Percentiles rank a stretch among this genome's conserved stretches.
phyloP scores from a whole-genome alignment of 148 eudicot species.

The Rhododendron henanense region DNA sequence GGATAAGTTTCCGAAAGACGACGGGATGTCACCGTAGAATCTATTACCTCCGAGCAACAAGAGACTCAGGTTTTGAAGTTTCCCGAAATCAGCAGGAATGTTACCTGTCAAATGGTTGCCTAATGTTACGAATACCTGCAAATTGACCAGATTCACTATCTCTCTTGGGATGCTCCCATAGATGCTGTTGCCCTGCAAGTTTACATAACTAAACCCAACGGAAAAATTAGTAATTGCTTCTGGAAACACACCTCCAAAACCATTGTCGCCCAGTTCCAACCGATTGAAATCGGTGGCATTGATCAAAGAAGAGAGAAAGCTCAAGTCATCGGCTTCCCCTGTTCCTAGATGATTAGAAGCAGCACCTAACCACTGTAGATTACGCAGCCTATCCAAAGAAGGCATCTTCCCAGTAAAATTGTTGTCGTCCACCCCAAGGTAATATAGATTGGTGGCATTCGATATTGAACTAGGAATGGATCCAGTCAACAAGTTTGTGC shows the following conservation, averaged over 20 bases:
- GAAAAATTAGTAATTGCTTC: background rate
- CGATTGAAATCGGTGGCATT: background rate
- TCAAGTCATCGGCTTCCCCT: background rate
- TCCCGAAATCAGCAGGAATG: background rate
- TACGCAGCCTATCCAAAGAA: background rate
- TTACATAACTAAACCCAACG: background rate
- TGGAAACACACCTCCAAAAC: background rate
- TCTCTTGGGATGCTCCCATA: background rate
- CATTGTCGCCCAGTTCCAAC: background rate
- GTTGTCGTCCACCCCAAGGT: background rate
- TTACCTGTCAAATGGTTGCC: background rate
- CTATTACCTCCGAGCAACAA: background rate
- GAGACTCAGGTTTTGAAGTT: background rate
- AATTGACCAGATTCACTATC: background rate
- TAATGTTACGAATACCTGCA: background rate
- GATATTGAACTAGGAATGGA: background rate
- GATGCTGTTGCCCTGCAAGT: rapidly evolving
- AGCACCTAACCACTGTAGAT: background rate
- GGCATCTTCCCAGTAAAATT: background rate
- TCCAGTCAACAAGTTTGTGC: background rate
- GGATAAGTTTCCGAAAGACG: background rate
- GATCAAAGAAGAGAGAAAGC: background rate
- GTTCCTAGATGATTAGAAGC: background rate
- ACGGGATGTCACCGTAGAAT: background rate
- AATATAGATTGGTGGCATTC: background rate